phyloP scores from a whole-genome alignment of 176 grass and related monocot species.

The Oryza glaberrima region DNA sequence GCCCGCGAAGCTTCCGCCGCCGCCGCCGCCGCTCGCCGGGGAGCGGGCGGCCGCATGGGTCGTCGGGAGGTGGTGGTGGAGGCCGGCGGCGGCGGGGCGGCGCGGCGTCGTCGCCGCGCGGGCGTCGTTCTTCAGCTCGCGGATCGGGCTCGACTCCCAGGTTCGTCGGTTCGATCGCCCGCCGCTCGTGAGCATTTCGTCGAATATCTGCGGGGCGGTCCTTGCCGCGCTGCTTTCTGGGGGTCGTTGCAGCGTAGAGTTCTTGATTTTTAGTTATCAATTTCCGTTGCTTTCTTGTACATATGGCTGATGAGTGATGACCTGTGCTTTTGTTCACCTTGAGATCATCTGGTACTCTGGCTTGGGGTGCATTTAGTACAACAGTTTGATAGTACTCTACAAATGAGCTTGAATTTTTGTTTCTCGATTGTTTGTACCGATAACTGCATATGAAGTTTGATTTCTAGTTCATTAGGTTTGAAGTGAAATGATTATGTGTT shows the following conservation, averaged over 20 bases:
- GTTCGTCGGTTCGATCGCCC: slow-evolving; percentile 39
- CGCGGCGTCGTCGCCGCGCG: slow-evolving; percentile 54
- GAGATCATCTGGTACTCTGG: no score
- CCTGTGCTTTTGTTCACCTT: not conserved
- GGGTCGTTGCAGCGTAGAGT: no score
- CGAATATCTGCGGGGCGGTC: slow-evolving; percentile 21
- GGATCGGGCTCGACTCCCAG: slow-evolving; percentile 88
- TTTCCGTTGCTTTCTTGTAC: not conserved
- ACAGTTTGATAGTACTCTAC: not conserved
- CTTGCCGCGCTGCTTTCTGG: not conserved
- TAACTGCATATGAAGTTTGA: not conserved
- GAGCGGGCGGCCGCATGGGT: slow-evolving; percentile 27
- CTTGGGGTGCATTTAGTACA: no score
- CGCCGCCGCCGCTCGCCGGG: slow-evolving; percentile 34
- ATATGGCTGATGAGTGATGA: not conserved
- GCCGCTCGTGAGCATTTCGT: slow-evolving; percentile 34
- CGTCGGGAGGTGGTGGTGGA: slow-evolving; percentile 47
- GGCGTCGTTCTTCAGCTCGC: slow-evolving; percentile 61
- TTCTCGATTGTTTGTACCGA: slow-evolving; percentile 28
- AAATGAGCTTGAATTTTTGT: slow-evolving; percentile 37
- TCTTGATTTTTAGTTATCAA: not conserved
- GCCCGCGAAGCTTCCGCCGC: slow-evolving; percentile 43
- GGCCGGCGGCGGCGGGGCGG: slow-evolving; percentile 25
- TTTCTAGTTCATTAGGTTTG: not conserved
- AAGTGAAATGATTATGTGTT: not conserved